Evolutionary conservation across 148 eudicot genomes (phyloP).

Genomic region (Talinum fruticosum): DNA sequence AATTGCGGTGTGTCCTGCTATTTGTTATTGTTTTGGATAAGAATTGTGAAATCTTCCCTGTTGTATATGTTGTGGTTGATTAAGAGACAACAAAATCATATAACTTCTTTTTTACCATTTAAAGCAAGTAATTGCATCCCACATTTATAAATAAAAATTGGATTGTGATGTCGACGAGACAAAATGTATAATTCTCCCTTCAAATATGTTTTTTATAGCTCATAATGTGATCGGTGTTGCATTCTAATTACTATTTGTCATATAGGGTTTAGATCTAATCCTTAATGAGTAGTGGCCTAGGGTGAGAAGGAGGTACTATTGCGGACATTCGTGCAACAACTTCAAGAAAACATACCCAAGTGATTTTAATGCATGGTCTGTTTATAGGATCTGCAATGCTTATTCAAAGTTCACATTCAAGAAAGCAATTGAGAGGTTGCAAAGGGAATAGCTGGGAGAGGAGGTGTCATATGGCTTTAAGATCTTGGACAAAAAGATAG

Average conservation of each 20-base stretch:
- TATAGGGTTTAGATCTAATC: neutral
- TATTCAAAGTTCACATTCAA: neutral
- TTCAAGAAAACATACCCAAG: neutral
- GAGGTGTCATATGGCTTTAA: neutral
- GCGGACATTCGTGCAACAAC: neutral
- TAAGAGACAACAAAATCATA: too few species aligned
- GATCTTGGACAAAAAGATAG: neutral
- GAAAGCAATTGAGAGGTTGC: neutral
- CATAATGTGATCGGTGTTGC: too few species aligned
- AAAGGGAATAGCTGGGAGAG: neutral
- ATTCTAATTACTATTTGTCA: too few species aligned
- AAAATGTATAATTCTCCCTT: neutral
- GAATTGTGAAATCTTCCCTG: conserved; percentile 2
- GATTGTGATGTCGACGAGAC: neutral
- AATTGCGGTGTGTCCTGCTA: neutral
- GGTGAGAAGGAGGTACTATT: too few species aligned
- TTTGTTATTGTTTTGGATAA: neutral
- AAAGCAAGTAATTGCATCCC: neutral
- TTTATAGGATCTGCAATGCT: neutral
- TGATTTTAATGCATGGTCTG: neutral
- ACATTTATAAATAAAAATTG: neutral
- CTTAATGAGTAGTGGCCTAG: too few species aligned
- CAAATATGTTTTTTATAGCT: neutral
- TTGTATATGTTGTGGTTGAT: too few species aligned
- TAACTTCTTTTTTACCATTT: conserved; percentile 5